A percentile compares a stretch with the other conserved stretches of the same genome.
Conservation (phyloP, 225 moss, liverwort and hornwort species). For the Polytrichum formosum region DNA sequence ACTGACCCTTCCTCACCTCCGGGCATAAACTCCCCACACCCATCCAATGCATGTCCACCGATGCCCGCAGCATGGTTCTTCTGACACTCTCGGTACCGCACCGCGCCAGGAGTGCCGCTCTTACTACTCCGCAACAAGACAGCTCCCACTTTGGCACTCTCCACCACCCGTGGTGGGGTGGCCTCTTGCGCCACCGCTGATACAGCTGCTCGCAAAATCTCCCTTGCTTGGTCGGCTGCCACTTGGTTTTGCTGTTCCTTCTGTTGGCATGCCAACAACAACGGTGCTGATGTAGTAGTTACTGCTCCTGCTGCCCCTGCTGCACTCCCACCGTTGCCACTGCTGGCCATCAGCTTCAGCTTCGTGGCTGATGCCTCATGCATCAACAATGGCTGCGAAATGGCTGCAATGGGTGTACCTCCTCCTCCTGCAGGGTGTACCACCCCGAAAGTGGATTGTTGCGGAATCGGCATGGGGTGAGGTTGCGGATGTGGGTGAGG, state of each 20-base stretch:
- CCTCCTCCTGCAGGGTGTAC: too few species aligned
- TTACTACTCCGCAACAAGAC: background rate
- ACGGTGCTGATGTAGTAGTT: background rate
- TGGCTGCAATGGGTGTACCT: too few species aligned
- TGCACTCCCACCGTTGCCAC: constrained; percentile 36
- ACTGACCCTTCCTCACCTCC: constrained; percentile 78
- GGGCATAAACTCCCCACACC: constrained; percentile 99
- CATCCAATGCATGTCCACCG: constrained; percentile 96
- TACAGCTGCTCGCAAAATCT: constrained; percentile 46
- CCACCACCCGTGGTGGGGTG: too few species aligned
- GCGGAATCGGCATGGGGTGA: constrained; percentile 15
- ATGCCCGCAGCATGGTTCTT: constrained; percentile 99
- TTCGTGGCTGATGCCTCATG: constrained; percentile 35
- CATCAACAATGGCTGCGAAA: background rate
- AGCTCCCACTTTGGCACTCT: too few species aligned
- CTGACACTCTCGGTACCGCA: constrained; percentile 92
- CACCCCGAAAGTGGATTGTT: constrained; percentile 11
- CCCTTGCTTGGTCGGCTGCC: constrained; percentile 49
- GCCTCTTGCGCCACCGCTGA: constrained; percentile 25
- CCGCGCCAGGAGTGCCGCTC: constrained; percentile 12
- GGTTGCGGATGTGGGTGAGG: background rate
- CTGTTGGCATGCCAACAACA: too few species aligned
- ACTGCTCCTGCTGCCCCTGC: background rate
- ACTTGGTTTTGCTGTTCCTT: constrained; percentile 30
- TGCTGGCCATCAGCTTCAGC: constrained; percentile 42